Percentiles rank a stretch among this genome's conserved stretches.
These are phyloP conservation scores for Pelargonium citronellum DNA, from an alignment of 441 rosid species.

Conservation along the genomic window DNA sequence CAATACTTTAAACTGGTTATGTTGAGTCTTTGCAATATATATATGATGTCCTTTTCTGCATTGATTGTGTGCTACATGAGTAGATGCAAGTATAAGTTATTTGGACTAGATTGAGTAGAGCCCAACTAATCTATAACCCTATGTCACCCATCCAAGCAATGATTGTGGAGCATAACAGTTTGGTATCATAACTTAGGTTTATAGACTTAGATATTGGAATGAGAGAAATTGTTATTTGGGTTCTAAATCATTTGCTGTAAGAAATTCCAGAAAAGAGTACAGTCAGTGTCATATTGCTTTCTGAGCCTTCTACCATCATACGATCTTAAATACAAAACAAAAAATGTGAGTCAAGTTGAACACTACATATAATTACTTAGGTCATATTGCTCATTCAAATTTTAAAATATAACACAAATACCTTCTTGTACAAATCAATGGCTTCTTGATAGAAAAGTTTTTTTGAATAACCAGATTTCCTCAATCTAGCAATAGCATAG, in stretches of 20 bases:
- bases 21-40: neutral
- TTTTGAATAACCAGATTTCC: constrained; percentile 80
- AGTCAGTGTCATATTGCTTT: neutral
- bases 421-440: constrained; percentile 67
- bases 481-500: constrained; percentile 71
- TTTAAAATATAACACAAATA: constrained; percentile 19
- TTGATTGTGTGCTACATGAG: neutral
- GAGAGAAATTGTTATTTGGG: neutral
- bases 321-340: neutral
- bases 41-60: neutral
- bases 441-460: constrained; percentile 70
- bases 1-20: neutral
- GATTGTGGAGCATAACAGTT: neutral
- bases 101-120: neutral
- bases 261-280: neutral
- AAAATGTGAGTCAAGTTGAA: neutral
- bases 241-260: neutral
- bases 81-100: neutral
- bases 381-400: constrained; percentile 2
- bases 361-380: neutral
- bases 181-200: neutral
- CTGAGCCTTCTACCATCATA: neutral
- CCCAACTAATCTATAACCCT: neutral
- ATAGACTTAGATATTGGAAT: neutral
- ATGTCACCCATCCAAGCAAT: neutral